Percentiles rank a stretch among this genome's conserved stretches.
Evolutionary conservation across 2,329 filamentous ascomycete genomes (phyloP).

Genomic region (Beauveria rudraprayagi): DNA sequence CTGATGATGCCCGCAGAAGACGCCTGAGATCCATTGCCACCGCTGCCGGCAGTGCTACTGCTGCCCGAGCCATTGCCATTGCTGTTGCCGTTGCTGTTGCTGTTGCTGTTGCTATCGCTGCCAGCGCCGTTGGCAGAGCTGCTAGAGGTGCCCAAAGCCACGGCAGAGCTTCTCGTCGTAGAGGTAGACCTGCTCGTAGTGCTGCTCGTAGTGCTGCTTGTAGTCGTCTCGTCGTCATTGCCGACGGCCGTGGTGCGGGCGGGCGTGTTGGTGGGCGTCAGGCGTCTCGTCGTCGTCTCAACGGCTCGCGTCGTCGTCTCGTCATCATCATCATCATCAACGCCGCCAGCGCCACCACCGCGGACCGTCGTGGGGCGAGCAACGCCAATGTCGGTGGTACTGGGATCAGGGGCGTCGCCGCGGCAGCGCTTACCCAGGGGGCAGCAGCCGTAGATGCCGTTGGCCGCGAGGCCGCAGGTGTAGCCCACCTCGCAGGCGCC

Average conservation of each 20-base stretch:
- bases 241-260: not conserved
- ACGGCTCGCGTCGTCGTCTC: not conserved
- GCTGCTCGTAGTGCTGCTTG: not conserved
- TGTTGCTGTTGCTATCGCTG: not conserved
- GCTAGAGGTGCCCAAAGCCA: not conserved
- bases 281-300: not conserved
- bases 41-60: not conserved
- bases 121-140: not conserved
- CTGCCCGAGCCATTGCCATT: not conserved
- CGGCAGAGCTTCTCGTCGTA: not conserved
- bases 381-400: not conserved
- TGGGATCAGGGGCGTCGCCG: slow-evolving; percentile 14
- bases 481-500: slow-evolving; percentile 14
- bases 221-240: not conserved
- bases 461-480: slow-evolving; percentile 14
- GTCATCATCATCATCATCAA: not conserved
- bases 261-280: not conserved
- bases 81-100: not conserved
- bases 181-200: too few species aligned
- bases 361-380: not conserved
- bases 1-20: not conserved
- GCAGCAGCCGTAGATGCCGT: slow-evolving; percentile 17
- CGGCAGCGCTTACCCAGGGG: slow-evolving; percentile 14
- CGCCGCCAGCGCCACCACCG: not conserved
- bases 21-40: not conserved